These are phyloP conservation scores for Colletotrichum somersetense DNA, from an alignment of 2,329 filamentous ascomycete genomes.

Conservation along the genomic window DNA sequence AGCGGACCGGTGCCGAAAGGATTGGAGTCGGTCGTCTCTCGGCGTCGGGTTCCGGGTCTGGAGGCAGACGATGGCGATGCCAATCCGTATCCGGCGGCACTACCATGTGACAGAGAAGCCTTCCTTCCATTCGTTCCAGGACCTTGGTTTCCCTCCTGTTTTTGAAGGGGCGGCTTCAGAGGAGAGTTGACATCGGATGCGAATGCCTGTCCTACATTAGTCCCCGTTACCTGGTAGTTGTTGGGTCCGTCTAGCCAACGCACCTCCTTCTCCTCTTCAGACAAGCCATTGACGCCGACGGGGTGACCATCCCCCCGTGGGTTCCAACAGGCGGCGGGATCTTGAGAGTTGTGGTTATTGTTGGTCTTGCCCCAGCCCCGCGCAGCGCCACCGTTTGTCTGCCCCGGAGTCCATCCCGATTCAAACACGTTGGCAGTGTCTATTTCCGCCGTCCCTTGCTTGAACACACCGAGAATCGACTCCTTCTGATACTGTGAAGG, in stretches of 20 bases:
- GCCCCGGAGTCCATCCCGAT: conserved; percentile 82
- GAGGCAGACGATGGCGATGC: conserved; percentile 79
- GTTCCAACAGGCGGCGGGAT: conserved; percentile 96
- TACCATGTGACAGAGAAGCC: conserved; percentile 81
- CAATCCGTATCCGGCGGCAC: conserved; percentile 73
- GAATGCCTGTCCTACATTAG: conserved; percentile 73
- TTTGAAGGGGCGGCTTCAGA: conserved; percentile 86
- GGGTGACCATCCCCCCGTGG: conserved; percentile 76
- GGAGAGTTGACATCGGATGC: conserved; percentile 91
- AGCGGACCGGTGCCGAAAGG: conserved; percentile 66
- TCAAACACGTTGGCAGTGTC: conserved; percentile 76
- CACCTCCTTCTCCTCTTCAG: conserved; percentile 71
- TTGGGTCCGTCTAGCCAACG: conserved; percentile 45
- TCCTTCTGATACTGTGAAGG: conserved; percentile 81
- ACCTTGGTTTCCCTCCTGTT: conserved; percentile 71
- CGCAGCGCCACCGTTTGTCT: conserved; percentile 72
- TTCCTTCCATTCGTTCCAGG: conserved; percentile 78
- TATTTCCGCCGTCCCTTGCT: conserved; percentile 56
- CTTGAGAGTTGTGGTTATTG: conserved; percentile 80
- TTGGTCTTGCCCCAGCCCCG: conserved; percentile 82
- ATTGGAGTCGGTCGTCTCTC: conserved; percentile 82
- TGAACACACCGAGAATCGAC: conserved; percentile 81
- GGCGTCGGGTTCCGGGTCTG: conserved; percentile 82
- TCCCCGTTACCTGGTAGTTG: neutral
- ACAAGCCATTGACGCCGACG: conserved; percentile 79